phyloP scores from a whole-genome alignment of 805 yeast species.

The Allodekkera sacchari region DNA sequence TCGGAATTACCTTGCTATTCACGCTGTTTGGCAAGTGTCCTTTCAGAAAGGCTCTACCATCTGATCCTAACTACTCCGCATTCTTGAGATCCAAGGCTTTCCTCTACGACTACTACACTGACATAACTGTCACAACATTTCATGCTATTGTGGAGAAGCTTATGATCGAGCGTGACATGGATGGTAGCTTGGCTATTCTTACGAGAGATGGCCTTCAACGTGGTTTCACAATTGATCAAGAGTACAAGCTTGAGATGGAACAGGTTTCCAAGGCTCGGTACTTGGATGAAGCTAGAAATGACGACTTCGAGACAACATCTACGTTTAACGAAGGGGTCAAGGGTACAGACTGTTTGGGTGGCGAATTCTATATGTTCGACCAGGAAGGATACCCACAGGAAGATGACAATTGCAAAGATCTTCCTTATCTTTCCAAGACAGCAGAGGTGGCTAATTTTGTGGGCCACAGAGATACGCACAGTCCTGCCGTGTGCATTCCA shows the following conservation, averaged over 20 bases:
- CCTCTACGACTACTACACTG: slow-evolving; percentile 41
- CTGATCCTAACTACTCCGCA: slow-evolving; percentile 36
- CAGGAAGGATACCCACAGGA: slow-evolving; percentile 11
- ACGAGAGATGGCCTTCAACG: slow-evolving; percentile 20
- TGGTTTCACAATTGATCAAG: slow-evolving; percentile 42
- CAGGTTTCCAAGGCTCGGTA: slow-evolving; percentile 4
- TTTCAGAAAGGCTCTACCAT: slow-evolving; percentile 31
- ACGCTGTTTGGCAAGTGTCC: slow-evolving; percentile 46
- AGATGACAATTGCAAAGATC: too few relatives aligned
- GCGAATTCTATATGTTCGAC: slow-evolving; percentile 28
- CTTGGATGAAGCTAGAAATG: neutral
- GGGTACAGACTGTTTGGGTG: slow-evolving; percentile 12
- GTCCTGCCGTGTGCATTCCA: too few relatives aligned
- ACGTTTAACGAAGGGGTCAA: slow-evolving; percentile 1
- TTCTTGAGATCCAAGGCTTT: slow-evolving; percentile 33
- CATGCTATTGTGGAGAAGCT: slow-evolving; percentile 31
- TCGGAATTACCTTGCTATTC: slow-evolving; percentile 42
- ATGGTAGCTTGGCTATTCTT: slow-evolving; percentile 21
- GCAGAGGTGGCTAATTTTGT: too few relatives aligned
- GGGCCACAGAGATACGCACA: too few relatives aligned
- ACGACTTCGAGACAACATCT: slow-evolving; percentile 1
- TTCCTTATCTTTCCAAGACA: too few relatives aligned
- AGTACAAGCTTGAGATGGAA: slow-evolving; percentile 23
- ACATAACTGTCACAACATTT: slow-evolving; percentile 35
- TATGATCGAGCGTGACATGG: slow-evolving; percentile 33